These are phyloP conservation scores for Penicillium steckii DNA, from an alignment of 495 filamentous ascomycete genomes.

Conservation along the genomic window DNA sequence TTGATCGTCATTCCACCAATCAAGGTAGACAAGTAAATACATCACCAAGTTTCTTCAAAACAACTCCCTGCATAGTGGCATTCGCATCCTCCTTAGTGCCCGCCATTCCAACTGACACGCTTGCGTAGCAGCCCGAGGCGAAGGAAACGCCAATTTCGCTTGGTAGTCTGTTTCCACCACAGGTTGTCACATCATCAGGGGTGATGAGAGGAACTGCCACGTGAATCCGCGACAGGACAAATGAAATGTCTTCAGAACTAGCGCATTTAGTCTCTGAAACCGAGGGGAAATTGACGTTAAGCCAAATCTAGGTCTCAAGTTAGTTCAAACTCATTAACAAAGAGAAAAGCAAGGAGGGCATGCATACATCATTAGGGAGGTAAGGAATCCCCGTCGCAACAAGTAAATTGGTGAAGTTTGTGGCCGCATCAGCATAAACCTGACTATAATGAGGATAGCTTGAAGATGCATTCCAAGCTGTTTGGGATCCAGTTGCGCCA, in stretches of 20 bases:
- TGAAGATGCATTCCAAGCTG: conserved; percentile 46
- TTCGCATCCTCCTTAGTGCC: conserved; percentile 56
- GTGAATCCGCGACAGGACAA: conserved; percentile 60
- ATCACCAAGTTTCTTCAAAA: conserved; percentile 52
- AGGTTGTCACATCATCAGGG: conserved; percentile 53
- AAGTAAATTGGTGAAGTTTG: conserved; percentile 53
- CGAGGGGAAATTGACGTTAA: conserved; percentile 66
- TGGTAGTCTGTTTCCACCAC: conserved; percentile 54
- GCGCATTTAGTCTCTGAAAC: conserved; percentile 47
- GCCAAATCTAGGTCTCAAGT: conserved; percentile 36
- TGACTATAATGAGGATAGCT: conserved; percentile 48
- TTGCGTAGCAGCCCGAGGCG: conserved; percentile 54
- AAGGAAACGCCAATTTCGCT: conserved; percentile 51
- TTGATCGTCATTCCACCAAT: conserved; percentile 15
- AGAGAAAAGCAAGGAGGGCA: neutral
- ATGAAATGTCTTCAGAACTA: conserved; percentile 51
- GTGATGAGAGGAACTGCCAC: conserved; percentile 47
- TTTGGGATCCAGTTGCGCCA: conserved; percentile 46
- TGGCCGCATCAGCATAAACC: conserved; percentile 60
- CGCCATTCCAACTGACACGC: conserved; percentile 62
- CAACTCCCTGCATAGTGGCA: conserved; percentile 52
- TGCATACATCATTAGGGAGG: conserved; percentile 44
- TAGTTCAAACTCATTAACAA: neutral
- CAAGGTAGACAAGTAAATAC: conserved; percentile 45
- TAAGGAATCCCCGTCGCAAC: conserved; percentile 57